Base-by-base conservation (phyloP, 371 early-diverging fungal genomes). In the Conidiobolus incongruus region DNA sequence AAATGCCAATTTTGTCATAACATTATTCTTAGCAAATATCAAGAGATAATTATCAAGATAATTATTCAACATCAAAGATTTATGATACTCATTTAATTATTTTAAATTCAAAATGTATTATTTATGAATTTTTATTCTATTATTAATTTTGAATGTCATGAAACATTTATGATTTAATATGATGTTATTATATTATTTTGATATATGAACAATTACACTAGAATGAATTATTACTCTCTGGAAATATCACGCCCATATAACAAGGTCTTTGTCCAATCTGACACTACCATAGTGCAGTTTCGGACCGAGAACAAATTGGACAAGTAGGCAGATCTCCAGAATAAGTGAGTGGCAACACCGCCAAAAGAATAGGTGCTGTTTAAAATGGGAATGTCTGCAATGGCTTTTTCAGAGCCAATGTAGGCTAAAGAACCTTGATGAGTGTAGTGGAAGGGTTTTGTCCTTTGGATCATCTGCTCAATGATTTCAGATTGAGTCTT, bases 241-340 rank as follows among this genome's bases (percentile, higher is more conserved):
- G 71, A 66, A 46, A 90, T 83, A 56, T 90, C 91, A 33, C 91
- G 78, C 17, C 91, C 87, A 63, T 84, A 79, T 29, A 76, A 45
- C 34, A 62, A 72, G 52, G 77, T 76, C 61, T 88, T 89, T 52
- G 70, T 52, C 92, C 92, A 91, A 55, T 91, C 92, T n/a, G 75
- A 72, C 4, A 73, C 66, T 16, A 91, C 87, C 46, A 89, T 57
- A 10, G 72, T 54, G 17, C 72, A 60, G 58, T 86, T 89, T 47
- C 89, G 72, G 36, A 76, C 53, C 15, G 87, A 75, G 56, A 87
- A 86, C 45, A 88, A 66, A 52, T 66, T 66, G 47, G 68, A 72
- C 21, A 77, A 52, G 47, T 75, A 77, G 16, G 70, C 77, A 1
- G 73, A 70, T 42, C 75, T 65, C 77, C 78, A 78, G 68, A 79